These are phyloP conservation scores for Anthostomella pinea DNA, from an alignment of 2,329 filamentous ascomycete genomes.

Conservation along the genomic window DNA sequence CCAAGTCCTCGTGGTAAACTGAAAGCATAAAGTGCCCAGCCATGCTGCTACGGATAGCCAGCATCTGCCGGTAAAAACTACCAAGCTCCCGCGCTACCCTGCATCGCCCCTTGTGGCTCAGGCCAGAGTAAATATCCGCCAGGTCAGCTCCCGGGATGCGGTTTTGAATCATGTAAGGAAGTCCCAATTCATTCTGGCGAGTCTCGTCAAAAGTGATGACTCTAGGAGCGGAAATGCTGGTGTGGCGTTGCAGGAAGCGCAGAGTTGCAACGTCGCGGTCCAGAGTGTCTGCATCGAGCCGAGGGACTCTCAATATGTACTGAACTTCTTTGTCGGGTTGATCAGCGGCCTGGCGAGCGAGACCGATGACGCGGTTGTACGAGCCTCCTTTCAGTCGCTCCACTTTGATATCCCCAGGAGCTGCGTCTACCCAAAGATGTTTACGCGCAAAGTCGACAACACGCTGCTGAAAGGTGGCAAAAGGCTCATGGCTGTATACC, in stretches of 20 bases:
- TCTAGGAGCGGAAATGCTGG: slow-evolving; percentile 6
- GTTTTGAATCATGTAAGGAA: slow-evolving; percentile 7
- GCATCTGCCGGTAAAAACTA: slow-evolving; percentile 2
- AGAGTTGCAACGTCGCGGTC: slow-evolving; percentile 11
- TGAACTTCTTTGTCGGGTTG: not conserved
- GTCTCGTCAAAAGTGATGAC: slow-evolving; percentile 8
- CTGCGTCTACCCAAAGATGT: too few species aligned
- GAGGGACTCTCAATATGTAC: slow-evolving; percentile 9
- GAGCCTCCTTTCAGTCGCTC: slow-evolving; percentile 5
- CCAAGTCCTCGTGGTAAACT: not conserved
- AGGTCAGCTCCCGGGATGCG: slow-evolving; percentile 2
- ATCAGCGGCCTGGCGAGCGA: slow-evolving; percentile 1
- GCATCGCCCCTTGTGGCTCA: slow-evolving; percentile 5
- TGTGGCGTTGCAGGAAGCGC: slow-evolving; percentile 4
- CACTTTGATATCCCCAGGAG: slow-evolving; percentile 4
- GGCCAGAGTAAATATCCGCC: not conserved
- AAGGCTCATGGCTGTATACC: slow-evolving; percentile 7
- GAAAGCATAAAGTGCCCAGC: slow-evolving; percentile 1
- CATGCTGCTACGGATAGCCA: slow-evolving; percentile 1
- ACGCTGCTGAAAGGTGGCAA: slow-evolving; percentile 5
- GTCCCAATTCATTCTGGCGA: slow-evolving; percentile 3
- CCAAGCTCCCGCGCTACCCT: slow-evolving; percentile 7
- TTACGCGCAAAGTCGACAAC: slow-evolving; percentile 3
- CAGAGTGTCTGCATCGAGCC: slow-evolving; percentile 5
- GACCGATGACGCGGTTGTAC: slow-evolving; percentile 10